A percentile compares a stretch with the other conserved stretches of the same genome.
These are phyloP conservation scores for Leishmania turanica DNA, from an alignment of 208 protist species.

Conservation along the genomic window DNA sequence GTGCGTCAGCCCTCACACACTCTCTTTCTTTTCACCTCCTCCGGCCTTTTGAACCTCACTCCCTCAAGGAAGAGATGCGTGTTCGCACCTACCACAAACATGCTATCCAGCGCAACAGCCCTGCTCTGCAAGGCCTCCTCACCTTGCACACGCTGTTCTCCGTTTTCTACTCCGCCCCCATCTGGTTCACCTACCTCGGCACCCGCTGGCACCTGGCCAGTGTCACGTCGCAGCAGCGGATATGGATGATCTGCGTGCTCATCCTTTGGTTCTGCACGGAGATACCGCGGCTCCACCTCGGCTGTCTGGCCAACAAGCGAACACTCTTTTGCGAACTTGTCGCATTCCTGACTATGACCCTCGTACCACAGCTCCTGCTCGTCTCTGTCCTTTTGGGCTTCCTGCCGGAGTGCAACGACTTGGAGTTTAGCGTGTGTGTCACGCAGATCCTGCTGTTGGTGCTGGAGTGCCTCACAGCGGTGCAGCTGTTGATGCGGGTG, in stretches of 20 bases:
- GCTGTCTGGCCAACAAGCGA: constrained; percentile 43
- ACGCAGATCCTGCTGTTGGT: constrained; percentile 60
- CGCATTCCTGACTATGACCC: constrained; percentile 48
- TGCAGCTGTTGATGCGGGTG: constrained; percentile 38
- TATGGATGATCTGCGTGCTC: constrained; percentile 52
- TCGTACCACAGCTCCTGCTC: constrained; percentile 64
- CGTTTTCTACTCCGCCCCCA: constrained; percentile 53
- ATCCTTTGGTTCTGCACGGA: constrained; percentile 59
- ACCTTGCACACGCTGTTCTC: constrained; percentile 51
- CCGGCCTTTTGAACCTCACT: too few species aligned
- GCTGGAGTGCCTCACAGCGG: constrained; percentile 40
- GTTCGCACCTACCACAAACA: constrained; percentile 75
- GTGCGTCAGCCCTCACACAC: background rate
- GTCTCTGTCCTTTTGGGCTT: constrained; percentile 39
- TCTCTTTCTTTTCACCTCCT: background rate
- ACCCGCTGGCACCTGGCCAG: constrained; percentile 31
- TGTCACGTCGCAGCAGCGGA: constrained; percentile 24
- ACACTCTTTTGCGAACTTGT: constrained; percentile 50
- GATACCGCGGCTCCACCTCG: constrained; percentile 53
- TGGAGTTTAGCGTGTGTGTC: constrained; percentile 67
- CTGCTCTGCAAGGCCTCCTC: constrained; percentile 51
- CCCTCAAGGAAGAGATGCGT: constrained; percentile 33
- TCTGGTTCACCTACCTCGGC: constrained; percentile 51
- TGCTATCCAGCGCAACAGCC: constrained; percentile 52
- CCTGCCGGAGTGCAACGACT: constrained; percentile 49